Base-by-base conservation (phyloP, 805 yeast genomes). In the Kodamaea laetipori region DNA sequence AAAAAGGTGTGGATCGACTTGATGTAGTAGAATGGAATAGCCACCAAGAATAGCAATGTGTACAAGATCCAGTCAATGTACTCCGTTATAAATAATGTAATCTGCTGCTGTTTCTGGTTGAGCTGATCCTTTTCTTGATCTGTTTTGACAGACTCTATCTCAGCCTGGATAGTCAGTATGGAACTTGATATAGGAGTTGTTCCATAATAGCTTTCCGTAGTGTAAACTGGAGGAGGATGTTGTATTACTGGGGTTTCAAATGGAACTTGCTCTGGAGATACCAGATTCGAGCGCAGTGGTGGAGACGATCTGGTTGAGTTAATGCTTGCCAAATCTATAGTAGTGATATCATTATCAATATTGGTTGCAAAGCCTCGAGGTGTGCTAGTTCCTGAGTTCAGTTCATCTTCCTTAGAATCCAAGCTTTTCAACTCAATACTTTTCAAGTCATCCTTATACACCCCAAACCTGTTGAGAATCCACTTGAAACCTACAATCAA, bases 1-100 rank as follows among this genome's bases (percentile, higher is more conserved):
- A 85, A 64, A 46, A 79, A 75, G 39, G 80, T 76, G 46, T 78
- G 77, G 12, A 78, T 57, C 3, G 61, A 47, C 10, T 48, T 59
- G 5, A 76, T 63, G 55, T 76, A 83, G 60, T 82, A 84, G 21
- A 83, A 66, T 1, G 86, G 84, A 8, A 83, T 46, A 0, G 90
- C 83, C 2, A 67, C 71, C 6, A 81, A 53, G 45, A 81, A 76
- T 8, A 85, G 45, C 0, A 68, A 32, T 0, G 55, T 44, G 57
- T 78, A 81, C 2, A 81, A 54, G 10, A 73, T 47, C 77, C 82
- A 81, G 59, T 83, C 89, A 45, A 81, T 69, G 54, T 79, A 40
- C 28, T 64, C 64, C 4, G 67, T 60, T 8, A 74, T 57, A 43
- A 68, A 67, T 9, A 69, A 53, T 1, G 73, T 69, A 12, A 40